Conservation (phyloP, 371 early-diverging fungal species). For the Mortierella sp. region DNA sequence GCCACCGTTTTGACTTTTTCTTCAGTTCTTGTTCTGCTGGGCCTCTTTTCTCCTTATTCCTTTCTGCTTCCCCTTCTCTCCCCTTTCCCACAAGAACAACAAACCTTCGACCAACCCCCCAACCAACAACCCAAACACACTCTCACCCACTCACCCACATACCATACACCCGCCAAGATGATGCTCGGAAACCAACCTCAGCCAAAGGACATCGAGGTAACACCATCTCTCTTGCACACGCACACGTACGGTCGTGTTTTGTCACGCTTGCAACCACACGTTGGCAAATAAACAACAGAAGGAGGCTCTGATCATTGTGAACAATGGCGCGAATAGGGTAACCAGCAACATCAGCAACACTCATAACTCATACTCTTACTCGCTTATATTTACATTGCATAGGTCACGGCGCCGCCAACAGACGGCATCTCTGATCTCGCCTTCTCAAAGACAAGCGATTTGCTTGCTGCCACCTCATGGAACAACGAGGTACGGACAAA, state of each 20-base stretch:
- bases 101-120: not conserved
- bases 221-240: not conserved
- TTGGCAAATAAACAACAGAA: not conserved
- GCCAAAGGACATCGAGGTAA: conserved; percentile 54
- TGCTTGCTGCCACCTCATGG: conserved; percentile 92
- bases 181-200: conserved; percentile 50
- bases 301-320: not conserved
- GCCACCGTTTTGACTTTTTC: conserved; percentile 18
- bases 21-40: not conserved
- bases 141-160: not conserved
- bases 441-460: conserved; percentile 88
- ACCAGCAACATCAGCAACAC: not conserved
- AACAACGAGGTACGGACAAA: conserved; percentile 84
- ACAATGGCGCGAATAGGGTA: not conserved
- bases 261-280: not conserved
- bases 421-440: conserved; percentile 87
- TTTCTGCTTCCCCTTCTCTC: not conserved
- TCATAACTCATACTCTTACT: not conserved
- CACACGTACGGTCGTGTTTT: not conserved
- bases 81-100: not conserved
- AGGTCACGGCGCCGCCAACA: conserved; percentile 80
- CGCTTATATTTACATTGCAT: not conserved
- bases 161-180: conserved; percentile 23
- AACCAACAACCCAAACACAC: not conserved
- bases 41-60: not conserved